Conservation (phyloP, 176 grass and related monocot species). For the Metroxylon sagu region DNA sequence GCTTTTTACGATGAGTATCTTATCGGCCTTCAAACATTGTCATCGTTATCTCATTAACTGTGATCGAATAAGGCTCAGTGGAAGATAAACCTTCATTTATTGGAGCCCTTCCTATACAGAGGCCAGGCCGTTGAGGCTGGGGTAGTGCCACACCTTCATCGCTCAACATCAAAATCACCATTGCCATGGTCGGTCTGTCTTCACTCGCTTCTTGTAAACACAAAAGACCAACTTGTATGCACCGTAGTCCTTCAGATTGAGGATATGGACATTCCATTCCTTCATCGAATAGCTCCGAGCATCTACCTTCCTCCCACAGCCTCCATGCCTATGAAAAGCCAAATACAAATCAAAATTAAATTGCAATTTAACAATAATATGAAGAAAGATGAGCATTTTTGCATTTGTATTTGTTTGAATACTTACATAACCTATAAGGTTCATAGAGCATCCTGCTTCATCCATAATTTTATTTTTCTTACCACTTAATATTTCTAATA, state of each 20-base stretch:
- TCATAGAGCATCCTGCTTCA: neutral
- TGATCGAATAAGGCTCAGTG: too few species aligned
- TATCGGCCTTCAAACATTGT: too few species aligned
- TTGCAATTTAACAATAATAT: neutral
- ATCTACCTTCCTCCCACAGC: neutral
- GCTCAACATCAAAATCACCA: neutral
- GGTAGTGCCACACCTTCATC: neutral
- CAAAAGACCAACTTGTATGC: neutral
- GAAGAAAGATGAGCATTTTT: neutral
- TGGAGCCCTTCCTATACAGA: neutral
- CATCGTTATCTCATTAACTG: too few species aligned
- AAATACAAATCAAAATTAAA: neutral
- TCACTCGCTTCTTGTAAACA: neutral
- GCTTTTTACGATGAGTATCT: too few species aligned
- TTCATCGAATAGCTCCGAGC: neutral
- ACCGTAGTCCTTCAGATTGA: neutral
- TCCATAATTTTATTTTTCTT: neutral
- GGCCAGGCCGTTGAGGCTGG: neutral
- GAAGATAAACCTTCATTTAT: too few species aligned
- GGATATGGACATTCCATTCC: neutral
- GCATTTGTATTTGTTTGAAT: too few species aligned
- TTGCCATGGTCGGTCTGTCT: neutral
- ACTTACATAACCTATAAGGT: neutral
- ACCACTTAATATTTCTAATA: neutral
- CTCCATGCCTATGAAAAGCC: neutral